Evolutionary conservation across 306 rosid species (phyloP).

Genomic region (Cotoneaster glaucophyllus): DNA sequence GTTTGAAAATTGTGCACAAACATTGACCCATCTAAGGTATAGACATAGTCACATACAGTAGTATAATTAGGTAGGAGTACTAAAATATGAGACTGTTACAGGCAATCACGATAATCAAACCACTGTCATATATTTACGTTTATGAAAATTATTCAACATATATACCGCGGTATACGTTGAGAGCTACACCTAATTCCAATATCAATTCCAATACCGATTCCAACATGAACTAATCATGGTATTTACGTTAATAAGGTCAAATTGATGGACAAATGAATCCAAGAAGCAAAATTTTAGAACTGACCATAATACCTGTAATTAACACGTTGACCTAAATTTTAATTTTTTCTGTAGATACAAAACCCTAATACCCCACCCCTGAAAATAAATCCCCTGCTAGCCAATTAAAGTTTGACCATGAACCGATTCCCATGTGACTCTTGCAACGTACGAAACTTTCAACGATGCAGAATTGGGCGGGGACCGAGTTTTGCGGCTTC

Average conservation of each 20-base stretch:
- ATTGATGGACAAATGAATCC: neutral
- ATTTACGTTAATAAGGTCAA: neutral
- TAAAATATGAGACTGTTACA: neutral
- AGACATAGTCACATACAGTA: no score
- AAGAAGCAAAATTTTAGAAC: neutral
- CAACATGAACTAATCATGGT: neutral
- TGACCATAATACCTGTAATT: neutral
- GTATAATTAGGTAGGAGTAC: neutral
- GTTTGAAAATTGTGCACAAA: neutral
- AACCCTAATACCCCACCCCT: neutral
- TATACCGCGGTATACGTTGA: neutral
- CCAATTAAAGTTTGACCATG: conserved; percentile 28
- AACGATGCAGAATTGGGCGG: conserved; percentile 14
- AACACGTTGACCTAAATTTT: neutral
- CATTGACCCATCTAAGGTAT: conserved; percentile 1
- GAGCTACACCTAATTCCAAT: neutral
- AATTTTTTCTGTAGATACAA: neutral
- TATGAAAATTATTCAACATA: neutral
- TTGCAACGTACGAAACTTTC: conserved; percentile 58
- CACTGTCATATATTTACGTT: neutral
- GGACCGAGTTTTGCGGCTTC: conserved; percentile 54
- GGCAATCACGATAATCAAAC: neutral
- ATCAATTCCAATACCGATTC: neutral
- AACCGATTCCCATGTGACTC: conserved; percentile 39
- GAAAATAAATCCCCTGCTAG: neutral